These are phyloP conservation scores for Globomyces pollinis-pini DNA, from an alignment of 192 early-diverging fungal species.

Conservation along the genomic window DNA sequence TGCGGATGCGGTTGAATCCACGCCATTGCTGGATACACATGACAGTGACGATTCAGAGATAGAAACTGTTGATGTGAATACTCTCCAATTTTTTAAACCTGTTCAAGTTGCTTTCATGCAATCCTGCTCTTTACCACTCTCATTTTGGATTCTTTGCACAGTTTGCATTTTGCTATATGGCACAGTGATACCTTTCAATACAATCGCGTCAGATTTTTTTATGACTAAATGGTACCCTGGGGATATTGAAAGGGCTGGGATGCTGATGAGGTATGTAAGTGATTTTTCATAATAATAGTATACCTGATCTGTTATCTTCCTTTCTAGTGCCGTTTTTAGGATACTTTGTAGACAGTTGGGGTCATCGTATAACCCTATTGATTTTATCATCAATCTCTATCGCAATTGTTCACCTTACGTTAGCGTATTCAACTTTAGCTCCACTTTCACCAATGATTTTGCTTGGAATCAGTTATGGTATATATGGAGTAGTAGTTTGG, in stretches of 20 bases:
- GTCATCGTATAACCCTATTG: slow-evolving; percentile 41
- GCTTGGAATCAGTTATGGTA: slow-evolving; percentile 50
- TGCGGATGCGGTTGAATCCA: neutral
- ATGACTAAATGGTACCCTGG: slow-evolving; percentile 50
- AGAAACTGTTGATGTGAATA: neutral
- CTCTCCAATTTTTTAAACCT: neutral
- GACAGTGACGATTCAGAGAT: too few relatives aligned
- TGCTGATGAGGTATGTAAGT: slow-evolving; percentile 50
- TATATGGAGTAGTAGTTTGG: slow-evolving; percentile 58
- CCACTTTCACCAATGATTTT: slow-evolving; percentile 47
- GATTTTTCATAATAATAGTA: slow-evolving; percentile 23
- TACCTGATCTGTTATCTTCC: slow-evolving; percentile 56
- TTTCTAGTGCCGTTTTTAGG: slow-evolving; percentile 53
- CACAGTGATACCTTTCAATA: slow-evolving; percentile 47
- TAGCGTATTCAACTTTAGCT: slow-evolving; percentile 42
- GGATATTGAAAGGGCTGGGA: slow-evolving; percentile 41
- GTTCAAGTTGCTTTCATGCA: slow-evolving; percentile 1
- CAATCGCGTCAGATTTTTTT: slow-evolving; percentile 46
- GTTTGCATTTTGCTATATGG: slow-evolving; percentile 50
- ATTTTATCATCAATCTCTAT: slow-evolving; percentile 48
- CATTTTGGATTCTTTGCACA: slow-evolving; percentile 47
- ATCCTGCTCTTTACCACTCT: slow-evolving; percentile 22
- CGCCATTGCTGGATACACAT: neutral
- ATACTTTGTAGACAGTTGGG: slow-evolving; percentile 48
- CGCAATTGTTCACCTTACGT: slow-evolving; percentile 39